A percentile compares a stretch with the other conserved stretches of the same genome.
phyloP scores from a whole-genome alignment of 352 stramenopile species.

The Hyaloperonospora arabidopsidis region DNA sequence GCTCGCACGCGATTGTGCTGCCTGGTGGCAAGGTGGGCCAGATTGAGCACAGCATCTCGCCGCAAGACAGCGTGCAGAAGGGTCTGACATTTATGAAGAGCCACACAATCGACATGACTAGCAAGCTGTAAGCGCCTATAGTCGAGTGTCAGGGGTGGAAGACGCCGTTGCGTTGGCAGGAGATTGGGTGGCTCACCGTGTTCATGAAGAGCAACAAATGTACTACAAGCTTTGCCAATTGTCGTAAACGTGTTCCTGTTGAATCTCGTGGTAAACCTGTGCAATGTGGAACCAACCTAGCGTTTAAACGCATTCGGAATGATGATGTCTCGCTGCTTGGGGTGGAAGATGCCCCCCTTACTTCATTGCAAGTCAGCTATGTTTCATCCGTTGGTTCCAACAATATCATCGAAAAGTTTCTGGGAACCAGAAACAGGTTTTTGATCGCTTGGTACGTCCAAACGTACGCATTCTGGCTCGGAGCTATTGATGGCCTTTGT shows the following conservation, averaged over 20 bases:
- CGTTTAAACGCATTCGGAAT: too few relatives aligned
- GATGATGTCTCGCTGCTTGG: too few relatives aligned
- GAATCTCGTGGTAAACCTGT: too few relatives aligned
- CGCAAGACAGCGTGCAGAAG: conserved; percentile 77
- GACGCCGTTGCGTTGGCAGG: conserved; percentile 4
- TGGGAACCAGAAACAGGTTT: too few relatives aligned
- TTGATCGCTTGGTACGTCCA: too few relatives aligned
- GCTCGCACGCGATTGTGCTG: conserved; percentile 80
- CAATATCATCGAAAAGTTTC: too few relatives aligned
- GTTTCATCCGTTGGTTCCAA: too few relatives aligned
- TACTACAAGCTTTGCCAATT: conserved; percentile 19
- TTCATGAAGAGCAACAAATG: conserved; percentile 14
- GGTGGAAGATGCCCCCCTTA: too few relatives aligned
- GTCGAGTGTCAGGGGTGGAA: conserved; percentile 13
- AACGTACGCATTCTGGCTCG: too few relatives aligned
- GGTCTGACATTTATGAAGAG: conserved; percentile 57
- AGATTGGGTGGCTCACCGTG: conserved; percentile 4
- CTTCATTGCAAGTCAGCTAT: too few relatives aligned
- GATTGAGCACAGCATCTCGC: conserved; percentile 62
- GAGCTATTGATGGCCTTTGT: too few relatives aligned
- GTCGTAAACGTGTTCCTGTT: not conserved
- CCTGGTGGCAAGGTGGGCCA: conserved; percentile 67
- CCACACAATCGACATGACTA: conserved; percentile 19
- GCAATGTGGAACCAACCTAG: too few relatives aligned
- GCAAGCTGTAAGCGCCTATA: conserved; percentile 28